Conservation (phyloP, 495 filamentous ascomycete species). For the Hypoxylon cercidicola region DNA sequence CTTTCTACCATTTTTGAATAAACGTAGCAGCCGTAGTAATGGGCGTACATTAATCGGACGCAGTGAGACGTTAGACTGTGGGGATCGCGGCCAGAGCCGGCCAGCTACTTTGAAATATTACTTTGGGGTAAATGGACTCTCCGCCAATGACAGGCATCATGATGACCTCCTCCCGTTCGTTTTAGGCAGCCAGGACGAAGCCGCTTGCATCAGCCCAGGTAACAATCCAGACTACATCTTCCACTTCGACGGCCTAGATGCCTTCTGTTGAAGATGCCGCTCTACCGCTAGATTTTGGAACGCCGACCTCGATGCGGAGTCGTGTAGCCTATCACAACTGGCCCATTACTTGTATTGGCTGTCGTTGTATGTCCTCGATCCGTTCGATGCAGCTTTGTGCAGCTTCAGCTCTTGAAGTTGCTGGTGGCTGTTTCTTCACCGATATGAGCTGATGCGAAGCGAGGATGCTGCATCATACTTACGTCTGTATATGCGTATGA, state of each 20-base stretch:
- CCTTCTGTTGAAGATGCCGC: not conserved
- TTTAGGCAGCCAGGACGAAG: slow-evolving; percentile 1
- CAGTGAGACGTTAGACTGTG: slow-evolving; percentile 7
- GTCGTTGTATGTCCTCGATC: not conserved
- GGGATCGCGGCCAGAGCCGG: not conserved
- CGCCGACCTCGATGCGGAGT: slow-evolving; percentile 6
- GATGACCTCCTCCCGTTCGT: slow-evolving; percentile 11
- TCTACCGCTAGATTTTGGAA: not conserved
- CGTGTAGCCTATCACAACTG: slow-evolving; percentile 2
- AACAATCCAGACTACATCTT: slow-evolving; percentile 8
- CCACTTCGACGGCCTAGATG: slow-evolving; percentile 2
- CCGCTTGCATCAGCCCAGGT: slow-evolving; percentile 13
- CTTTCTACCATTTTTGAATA: not conserved
- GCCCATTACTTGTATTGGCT: slow-evolving; percentile 28
- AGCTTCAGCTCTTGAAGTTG: slow-evolving; percentile 8
- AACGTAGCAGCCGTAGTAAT: not conserved
- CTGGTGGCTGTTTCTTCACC: slow-evolving; percentile 1
- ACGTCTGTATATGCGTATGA: slow-evolving; percentile 1
- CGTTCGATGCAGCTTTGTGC: not conserved
- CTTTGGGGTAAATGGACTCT: slow-evolving; percentile 6
- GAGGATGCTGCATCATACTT: slow-evolving; percentile 3
- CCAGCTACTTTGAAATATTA: not conserved
- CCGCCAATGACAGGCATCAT: slow-evolving; percentile 15
- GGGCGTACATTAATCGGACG: slow-evolving; percentile 8
- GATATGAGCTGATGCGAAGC: not conserved